These are phyloP conservation scores for Theileria sp. DNA, from an alignment of 169 alveolate genomes.

Conservation along the genomic window DNA sequence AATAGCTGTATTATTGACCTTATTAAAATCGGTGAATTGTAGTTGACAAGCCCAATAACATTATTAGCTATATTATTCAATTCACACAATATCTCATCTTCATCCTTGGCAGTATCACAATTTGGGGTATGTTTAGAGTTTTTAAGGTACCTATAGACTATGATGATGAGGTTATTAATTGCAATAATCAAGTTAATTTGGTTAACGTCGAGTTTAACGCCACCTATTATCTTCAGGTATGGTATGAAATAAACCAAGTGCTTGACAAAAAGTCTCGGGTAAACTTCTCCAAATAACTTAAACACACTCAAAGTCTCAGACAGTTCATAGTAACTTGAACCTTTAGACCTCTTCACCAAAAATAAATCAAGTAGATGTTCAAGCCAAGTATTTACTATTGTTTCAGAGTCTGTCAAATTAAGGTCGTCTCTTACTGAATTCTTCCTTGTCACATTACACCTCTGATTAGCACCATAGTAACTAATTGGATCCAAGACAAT, in stretches of 20 bases:
- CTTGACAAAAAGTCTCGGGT: constrained; percentile 34
- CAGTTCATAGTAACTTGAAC: constrained; percentile 30
- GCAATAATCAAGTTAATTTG: constrained; percentile 30
- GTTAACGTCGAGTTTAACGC: constrained; percentile 13
- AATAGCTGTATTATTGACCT: constrained; percentile 53
- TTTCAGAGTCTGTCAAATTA: not conserved
- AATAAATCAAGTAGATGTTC: constrained; percentile 32
- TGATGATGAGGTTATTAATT: constrained; percentile 45
- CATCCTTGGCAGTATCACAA: not conserved
- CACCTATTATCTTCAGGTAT: constrained; percentile 25
- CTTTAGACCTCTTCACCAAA: constrained; percentile 26
- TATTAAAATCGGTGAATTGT: constrained; percentile 46
- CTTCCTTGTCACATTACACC: not conserved
- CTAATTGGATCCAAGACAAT: not conserved
- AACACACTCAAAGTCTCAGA: constrained; percentile 47
- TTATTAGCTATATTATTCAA: constrained; percentile 16
- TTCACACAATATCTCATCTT: not conserved
- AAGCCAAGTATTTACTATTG: constrained; percentile 40
- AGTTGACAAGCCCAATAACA: constrained; percentile 21
- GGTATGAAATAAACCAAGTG: constrained; percentile 52
- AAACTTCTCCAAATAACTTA: constrained; percentile 46
- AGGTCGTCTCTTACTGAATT: not conserved
- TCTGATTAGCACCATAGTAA: not conserved
- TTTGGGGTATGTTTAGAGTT: not conserved
- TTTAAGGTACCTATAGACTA: constrained; percentile 30